Conservation (phyloP, 2,329 filamentous ascomycete species). For the Lomentospora prolificans region DNA sequence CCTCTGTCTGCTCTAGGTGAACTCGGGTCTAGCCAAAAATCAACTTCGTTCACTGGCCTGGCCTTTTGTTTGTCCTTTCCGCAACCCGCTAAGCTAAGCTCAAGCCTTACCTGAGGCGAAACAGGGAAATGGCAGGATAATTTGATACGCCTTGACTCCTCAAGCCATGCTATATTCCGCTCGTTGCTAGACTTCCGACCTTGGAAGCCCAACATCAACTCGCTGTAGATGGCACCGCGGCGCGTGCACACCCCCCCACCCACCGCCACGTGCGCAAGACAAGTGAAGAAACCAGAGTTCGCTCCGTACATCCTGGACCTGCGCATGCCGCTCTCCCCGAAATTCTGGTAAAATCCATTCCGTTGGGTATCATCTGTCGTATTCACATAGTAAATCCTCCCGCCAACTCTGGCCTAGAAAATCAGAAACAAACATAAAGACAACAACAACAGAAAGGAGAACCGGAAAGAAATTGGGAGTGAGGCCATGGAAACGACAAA, state of each 20-base stretch:
- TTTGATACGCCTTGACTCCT: neutral
- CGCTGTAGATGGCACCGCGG: neutral
- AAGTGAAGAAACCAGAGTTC: neutral
- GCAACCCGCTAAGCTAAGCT: neutral
- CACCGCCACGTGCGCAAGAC: neutral
- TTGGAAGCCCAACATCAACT: neutral
- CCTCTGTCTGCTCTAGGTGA: neutral
- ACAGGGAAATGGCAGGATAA: neutral
- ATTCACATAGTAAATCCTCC: neutral
- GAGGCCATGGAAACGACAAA: neutral
- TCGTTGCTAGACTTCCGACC: neutral
- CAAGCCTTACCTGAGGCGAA: neutral
- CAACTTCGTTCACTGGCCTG: neutral
- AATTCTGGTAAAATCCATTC: neutral
- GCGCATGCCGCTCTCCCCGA: neutral
- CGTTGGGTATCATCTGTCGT: constrained; percentile 1
- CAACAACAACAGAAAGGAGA: neutral
- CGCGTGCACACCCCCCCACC: neutral
- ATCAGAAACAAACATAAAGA: neutral
- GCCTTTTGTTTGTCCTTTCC: neutral
- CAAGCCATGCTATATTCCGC: neutral
- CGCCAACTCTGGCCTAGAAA: neutral
- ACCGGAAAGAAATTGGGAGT: neutral
- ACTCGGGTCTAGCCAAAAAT: neutral
- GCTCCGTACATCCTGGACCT: too few relatives aligned